Percentiles rank a stretch among this genome's conserved stretches.
Evolutionary conservation across 2,329 filamentous ascomycete genomes (phyloP).

Genomic region (Trichoderma koningiopsis): DNA sequence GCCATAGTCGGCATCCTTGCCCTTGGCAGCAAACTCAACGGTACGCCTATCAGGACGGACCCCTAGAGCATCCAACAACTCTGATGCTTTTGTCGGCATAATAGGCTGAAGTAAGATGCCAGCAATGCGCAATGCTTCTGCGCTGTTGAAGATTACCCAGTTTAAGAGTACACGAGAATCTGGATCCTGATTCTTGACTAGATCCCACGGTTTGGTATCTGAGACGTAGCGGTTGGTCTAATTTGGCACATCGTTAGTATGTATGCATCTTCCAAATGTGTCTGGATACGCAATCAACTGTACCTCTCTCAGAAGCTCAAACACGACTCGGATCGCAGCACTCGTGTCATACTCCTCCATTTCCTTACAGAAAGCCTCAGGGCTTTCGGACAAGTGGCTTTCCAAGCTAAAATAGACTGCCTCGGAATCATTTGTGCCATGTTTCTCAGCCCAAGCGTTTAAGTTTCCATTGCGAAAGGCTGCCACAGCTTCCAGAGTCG

Average conservation of each 20-base stretch:
- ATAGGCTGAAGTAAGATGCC: conserved; percentile 89
- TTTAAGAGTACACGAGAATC: conserved; percentile 49
- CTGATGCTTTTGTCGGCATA: conserved; percentile 76
- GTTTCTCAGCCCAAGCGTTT: conserved; percentile 2
- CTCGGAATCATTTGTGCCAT: not conserved
- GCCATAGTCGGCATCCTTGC: conserved; percentile 72
- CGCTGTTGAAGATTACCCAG: conserved; percentile 66
- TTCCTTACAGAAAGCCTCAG: conserved; percentile 44
- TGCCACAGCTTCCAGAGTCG: conserved; percentile 59
- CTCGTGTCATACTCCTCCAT: conserved; percentile 68
- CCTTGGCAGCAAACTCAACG: conserved; percentile 62
- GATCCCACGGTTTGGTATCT: conserved; percentile 67
- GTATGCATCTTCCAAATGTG: not conserved
- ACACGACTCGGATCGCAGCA: conserved; percentile 65
- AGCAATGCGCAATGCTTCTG: conserved; percentile 75
- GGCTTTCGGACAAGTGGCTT: conserved; percentile 29
- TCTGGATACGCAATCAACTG: conserved; percentile 19
- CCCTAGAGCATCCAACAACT: conserved; percentile 75
- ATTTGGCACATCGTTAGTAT: not conserved
- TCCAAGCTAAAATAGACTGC: conserved; percentile 35
- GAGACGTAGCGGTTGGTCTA: conserved; percentile 55
- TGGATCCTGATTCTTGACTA: conserved; percentile 44
- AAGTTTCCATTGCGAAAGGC: conserved; percentile 35
- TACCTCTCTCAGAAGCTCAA: conserved; percentile 64
- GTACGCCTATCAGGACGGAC: conserved; percentile 65